phyloP scores from a whole-genome alignment of 495 filamentous ascomycete species.

The Xylaria longipes region DNA sequence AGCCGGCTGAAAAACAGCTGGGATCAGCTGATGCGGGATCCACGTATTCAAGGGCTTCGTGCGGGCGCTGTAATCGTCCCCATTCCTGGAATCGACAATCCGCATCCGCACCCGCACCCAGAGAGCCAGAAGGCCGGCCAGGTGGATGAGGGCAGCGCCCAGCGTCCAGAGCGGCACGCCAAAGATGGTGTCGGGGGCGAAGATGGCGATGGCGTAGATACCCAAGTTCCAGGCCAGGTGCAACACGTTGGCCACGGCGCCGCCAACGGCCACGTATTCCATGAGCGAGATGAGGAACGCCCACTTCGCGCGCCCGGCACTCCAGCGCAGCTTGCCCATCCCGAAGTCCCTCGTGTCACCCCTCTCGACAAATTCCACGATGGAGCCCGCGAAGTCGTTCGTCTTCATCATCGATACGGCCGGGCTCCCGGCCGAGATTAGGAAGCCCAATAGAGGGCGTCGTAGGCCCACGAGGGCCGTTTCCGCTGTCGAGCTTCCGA shows the following conservation, averaged over 20 bases:
- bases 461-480: conserved; percentile 27
- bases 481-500: conserved; percentile 27
- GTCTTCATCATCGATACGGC: conserved; percentile 28
- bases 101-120: conserved; percentile 2
- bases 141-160: conserved; percentile 11
- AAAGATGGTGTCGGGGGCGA: conserved; percentile 22
- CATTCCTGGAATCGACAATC: background rate
- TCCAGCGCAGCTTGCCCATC: conserved; percentile 10
- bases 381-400: background rate
- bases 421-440: conserved; percentile 26
- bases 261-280: conserved; percentile 12
- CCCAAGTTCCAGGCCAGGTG: conserved; percentile 20
- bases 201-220: conserved; percentile 18
- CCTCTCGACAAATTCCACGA: conserved; percentile 2
- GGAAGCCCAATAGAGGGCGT: conserved; percentile 20
- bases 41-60: conserved; percentile 9
- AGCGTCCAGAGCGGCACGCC: conserved; percentile 23
- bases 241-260: conserved; percentile 22
- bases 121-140: conserved; percentile 1
- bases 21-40: conserved; percentile 7
- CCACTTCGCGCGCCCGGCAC: background rate
- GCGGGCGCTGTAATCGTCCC: background rate
- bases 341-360: conserved; percentile 4
- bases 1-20: conserved; percentile 9
- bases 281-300: conserved; percentile 16